phyloP scores from a whole-genome alignment of 768 basidiomycete species.

The Leccinum imitatum region DNA sequence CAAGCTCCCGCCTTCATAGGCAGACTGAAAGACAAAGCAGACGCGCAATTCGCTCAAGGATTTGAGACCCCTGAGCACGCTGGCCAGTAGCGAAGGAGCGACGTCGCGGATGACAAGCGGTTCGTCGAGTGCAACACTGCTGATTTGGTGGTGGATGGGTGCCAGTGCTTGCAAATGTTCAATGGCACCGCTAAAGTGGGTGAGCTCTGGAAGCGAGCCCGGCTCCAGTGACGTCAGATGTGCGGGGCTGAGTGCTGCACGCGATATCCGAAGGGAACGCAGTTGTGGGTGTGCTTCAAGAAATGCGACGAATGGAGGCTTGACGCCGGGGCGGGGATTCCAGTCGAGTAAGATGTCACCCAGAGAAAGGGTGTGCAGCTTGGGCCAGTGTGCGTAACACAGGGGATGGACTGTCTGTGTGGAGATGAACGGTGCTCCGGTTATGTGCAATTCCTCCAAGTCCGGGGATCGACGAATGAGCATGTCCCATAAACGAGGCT shows the following conservation, averaged over 20 bases:
- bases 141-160: constrained; percentile 45
- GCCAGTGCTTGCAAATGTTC: constrained; percentile 65
- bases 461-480: constrained; percentile 61
- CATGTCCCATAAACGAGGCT: constrained; percentile 62
- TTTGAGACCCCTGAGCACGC: constrained; percentile 56
- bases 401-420: constrained; percentile 54
- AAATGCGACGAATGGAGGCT: constrained; percentile 63
- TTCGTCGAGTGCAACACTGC: constrained; percentile 61
- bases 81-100: constrained; percentile 58
- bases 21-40: constrained; percentile 66
- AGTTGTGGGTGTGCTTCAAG: constrained; percentile 63
- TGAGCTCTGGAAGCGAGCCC: constrained; percentile 47
- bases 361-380: constrained; percentile 55
- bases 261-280: constrained; percentile 49
- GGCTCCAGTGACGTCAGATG: constrained; percentile 51
- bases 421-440: constrained; percentile 27
- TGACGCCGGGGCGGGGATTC: constrained; percentile 40
- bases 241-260: constrained; percentile 51
- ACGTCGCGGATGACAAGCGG: constrained; percentile 67
- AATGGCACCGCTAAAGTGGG: constrained; percentile 64
- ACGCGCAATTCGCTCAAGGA: constrained; percentile 59
- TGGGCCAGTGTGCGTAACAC: constrained; percentile 65
- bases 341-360: constrained; percentile 68
- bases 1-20: constrained; percentile 71
- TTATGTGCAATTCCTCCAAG: constrained; percentile 61